These are phyloP conservation scores for Circinella umbellata DNA, from an alignment of 371 early-diverging fungal species.

Conservation along the genomic window DNA sequence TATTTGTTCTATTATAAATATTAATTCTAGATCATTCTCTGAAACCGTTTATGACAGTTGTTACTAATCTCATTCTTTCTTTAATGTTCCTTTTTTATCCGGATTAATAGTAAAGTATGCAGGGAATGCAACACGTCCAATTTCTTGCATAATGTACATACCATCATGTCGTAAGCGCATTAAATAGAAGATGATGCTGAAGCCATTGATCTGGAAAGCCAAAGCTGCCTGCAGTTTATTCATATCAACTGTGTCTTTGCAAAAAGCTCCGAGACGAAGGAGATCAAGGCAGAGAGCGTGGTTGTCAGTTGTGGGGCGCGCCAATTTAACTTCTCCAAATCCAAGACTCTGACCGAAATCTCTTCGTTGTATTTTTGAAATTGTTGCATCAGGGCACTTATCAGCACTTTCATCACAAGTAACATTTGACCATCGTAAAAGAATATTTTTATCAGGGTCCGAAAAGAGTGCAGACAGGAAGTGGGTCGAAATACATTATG, in stretches of 20 bases:
- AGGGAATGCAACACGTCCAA: constrained; percentile 25
- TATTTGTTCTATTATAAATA: too few species aligned
- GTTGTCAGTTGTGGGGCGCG: constrained; percentile 7
- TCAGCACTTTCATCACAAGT: constrained; percentile 9
- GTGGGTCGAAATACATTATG: constrained; percentile 26
- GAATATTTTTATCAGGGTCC: constrained; percentile 24
- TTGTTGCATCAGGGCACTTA: constrained; percentile 14
- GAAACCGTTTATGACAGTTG: too few species aligned
- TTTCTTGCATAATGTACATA: constrained; percentile 31
- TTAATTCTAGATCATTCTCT: too few species aligned
- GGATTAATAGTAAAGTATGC: too few species aligned
- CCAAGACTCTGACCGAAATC: constrained; percentile 21
- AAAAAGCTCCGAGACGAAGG: constrained; percentile 15
- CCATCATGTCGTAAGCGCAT: constrained; percentile 24
- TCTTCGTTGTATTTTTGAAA: constrained; percentile 13
- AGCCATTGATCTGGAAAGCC: constrained; percentile 19
- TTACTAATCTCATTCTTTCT: too few species aligned
- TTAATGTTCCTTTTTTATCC: too few species aligned
- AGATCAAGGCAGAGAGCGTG: constrained; percentile 23
- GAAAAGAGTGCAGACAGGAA: constrained; percentile 27
- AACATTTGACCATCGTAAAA: constrained; percentile 13
- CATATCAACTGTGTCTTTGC: constrained; percentile 17
- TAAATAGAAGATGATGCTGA: constrained; percentile 6
- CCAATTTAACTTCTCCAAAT: constrained; percentile 20
- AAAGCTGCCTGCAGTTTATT: constrained; percentile 14